These are phyloP conservation scores for Fusarium torulosum DNA, from an alignment of 2,329 filamentous ascomycete genomes.

Conservation along the genomic window DNA sequence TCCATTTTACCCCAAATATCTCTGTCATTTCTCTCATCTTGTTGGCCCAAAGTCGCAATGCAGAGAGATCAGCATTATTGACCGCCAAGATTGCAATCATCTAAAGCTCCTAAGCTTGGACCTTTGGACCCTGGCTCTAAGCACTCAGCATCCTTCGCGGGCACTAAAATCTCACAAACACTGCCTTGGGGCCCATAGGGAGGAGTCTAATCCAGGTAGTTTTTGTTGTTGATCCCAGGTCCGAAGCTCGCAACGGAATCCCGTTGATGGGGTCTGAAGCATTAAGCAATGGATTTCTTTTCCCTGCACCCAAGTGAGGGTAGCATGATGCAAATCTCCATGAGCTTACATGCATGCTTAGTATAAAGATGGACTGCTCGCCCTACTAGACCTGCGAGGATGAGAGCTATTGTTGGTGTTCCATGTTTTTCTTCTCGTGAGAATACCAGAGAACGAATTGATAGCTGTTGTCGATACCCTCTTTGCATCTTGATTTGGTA, in stretches of 20 bases:
- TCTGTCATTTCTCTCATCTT: constrained; percentile 1
- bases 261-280: constrained; percentile 2
- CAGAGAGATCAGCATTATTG: constrained; percentile 12
- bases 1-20: background rate
- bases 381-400: background rate
- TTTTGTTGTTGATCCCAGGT: constrained; percentile 29
- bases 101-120: constrained; percentile 5
- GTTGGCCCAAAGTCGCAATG: background rate
- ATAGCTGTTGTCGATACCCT: background rate
- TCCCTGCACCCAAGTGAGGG: constrained; percentile 1
- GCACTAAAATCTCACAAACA: constrained; percentile 42
- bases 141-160: constrained; percentile 2
- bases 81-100: background rate
- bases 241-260: constrained; percentile 13
- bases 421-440: background rate
- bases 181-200: constrained; percentile 28
- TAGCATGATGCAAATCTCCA: background rate
- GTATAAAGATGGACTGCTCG: constrained; percentile 29
- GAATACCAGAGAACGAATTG: background rate
- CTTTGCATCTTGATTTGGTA: background rate
- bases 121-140: constrained; percentile 4
- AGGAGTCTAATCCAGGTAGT: constrained; percentile 18
- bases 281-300: constrained; percentile 1
- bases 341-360: background rate
- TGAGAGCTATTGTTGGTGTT: constrained; percentile 3